Percentiles rank a stretch among this genome's conserved stretches.
phyloP scores from a whole-genome alignment of 2,329 filamentous ascomycete genomes.

The Colletotrichum cordylinicola region DNA sequence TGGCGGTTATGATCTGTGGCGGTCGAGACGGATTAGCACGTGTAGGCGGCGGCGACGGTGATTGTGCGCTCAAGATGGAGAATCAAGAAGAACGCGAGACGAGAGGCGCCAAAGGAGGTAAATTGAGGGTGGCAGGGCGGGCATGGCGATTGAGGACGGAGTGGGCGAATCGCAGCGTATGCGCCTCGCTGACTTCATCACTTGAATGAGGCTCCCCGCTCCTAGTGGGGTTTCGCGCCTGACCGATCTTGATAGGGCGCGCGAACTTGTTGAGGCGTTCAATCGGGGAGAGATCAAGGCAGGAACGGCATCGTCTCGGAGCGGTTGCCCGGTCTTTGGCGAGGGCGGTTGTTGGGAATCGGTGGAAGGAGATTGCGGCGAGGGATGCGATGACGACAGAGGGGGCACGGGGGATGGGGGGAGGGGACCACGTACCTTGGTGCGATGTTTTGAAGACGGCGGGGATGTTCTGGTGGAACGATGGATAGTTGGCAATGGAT shows the following conservation, averaged over 20 bases:
- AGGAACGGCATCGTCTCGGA: background rate
- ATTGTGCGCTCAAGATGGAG: background rate
- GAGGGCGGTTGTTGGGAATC: conserved; percentile 14
- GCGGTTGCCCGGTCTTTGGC: background rate
- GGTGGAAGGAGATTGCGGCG: conserved; percentile 21
- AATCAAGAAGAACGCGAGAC: background rate
- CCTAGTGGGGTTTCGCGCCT: conserved; percentile 24
- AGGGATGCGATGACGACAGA: conserved; percentile 46
- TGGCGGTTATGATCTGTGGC: conserved; percentile 48
- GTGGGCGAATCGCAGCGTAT: conserved; percentile 9
- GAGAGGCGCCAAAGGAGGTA: background rate
- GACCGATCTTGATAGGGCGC: conserved; percentile 13
- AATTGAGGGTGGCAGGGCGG: background rate
- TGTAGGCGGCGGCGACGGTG: background rate
- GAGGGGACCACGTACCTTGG: conserved; percentile 26
- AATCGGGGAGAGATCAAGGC: conserved; percentile 3
- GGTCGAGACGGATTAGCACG: conserved; percentile 8
- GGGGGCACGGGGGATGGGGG: conserved; percentile 31
- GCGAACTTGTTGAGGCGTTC: conserved; percentile 7
- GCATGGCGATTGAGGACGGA: background rate
- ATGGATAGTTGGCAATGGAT: conserved; percentile 11
- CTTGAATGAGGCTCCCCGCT: conserved; percentile 22
- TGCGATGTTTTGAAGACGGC: conserved; percentile 21
- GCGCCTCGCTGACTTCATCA: conserved; percentile 25
- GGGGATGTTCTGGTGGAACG: conserved; percentile 17